A percentile compares a stretch with the other conserved stretches of the same genome.
These are phyloP conservation scores for Aspergillus flavus DNA, from an alignment of 2,329 filamentous ascomycete species.

Conservation along the genomic window DNA sequence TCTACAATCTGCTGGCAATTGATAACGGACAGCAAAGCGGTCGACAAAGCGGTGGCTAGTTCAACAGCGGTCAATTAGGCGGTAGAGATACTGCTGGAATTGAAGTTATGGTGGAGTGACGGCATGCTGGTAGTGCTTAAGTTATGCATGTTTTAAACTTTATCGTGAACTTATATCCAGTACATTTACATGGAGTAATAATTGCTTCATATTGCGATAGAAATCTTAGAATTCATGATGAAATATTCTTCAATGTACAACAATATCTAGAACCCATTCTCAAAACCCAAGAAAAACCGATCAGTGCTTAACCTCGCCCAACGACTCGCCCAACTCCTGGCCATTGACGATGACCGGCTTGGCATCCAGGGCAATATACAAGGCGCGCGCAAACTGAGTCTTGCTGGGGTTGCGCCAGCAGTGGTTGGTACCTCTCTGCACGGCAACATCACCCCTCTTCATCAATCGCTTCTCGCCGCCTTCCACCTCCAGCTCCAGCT, in stretches of 20 bases:
- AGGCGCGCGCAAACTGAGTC: neutral
- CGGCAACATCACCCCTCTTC: slow-evolving; percentile 53
- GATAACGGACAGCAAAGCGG: too few species aligned
- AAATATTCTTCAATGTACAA: neutral
- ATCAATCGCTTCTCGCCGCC: slow-evolving; percentile 49
- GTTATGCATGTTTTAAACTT: too few species aligned
- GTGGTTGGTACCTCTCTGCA: slow-evolving; percentile 50
- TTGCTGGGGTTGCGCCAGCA: neutral
- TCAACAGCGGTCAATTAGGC: too few species aligned
- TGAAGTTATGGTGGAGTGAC: too few species aligned
- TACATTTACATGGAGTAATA: too few species aligned
- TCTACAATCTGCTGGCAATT: too few species aligned
- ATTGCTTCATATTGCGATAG: too few species aligned
- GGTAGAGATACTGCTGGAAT: too few species aligned
- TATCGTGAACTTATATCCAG: too few species aligned
- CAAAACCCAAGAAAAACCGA: neutral
- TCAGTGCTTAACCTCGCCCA: neutral
- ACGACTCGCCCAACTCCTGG: neutral
- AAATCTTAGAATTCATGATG: neutral
- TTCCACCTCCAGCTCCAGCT: slow-evolving; percentile 52
- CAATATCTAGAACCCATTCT: neutral
- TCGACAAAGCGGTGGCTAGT: too few species aligned
- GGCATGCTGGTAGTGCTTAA: too few species aligned
- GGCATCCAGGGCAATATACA: neutral
- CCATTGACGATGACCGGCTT: neutral